Base-by-base conservation (phyloP, 1,139 yeast species). In the Nakaseomyces delphensis region DNA sequence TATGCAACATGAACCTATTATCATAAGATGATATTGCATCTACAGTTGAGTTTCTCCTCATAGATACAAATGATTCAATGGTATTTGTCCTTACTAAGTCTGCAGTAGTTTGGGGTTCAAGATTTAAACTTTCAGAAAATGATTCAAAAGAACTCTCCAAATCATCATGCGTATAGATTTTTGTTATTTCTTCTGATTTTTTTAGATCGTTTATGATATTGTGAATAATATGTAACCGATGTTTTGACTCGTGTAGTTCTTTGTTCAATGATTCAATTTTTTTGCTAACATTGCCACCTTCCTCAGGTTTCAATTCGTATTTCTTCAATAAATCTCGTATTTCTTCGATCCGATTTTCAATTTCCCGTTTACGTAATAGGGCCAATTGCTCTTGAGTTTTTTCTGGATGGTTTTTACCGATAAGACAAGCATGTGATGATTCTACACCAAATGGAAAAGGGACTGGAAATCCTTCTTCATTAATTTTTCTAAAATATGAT, bases 1-100 rank as follows among this genome's bases (percentile, higher is more conserved):
- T 80, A 56, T 87, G 95, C 29, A 86, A 67, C 49, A 84, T 78
- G 56, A 84, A 86, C 45, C 94, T 66, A 55, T 87, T 87, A 51
- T 79, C 81, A 64, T 79, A 86, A 13, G 65, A 59, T 3, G 68
- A 66, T 5, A 60, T 55, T 20, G 58, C 55, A 54, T 68, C 57
- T 33, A 63, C 50, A 9, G 59, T 55, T 3, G 67, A 59, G 6
- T 64, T 63, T 31, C 57, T 56, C 41, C 63, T 59, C 54, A 67
- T 62, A 4, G 66, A 67, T 19, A 46, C 56, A 55, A 46, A 53
- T 0, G 65, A 62, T 32, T 52, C 60, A 27, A 56, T 51, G 16
- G 60, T 59, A 42, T 43, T 63, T 23, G 55, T 50, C 42, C 52
- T 58, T 11, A 29, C 18, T 4, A 20, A 13, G 6, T 16, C 35